Conservation (phyloP, 495 filamentous ascomycete genomes). For the Aspergillus sparsus region DNA sequence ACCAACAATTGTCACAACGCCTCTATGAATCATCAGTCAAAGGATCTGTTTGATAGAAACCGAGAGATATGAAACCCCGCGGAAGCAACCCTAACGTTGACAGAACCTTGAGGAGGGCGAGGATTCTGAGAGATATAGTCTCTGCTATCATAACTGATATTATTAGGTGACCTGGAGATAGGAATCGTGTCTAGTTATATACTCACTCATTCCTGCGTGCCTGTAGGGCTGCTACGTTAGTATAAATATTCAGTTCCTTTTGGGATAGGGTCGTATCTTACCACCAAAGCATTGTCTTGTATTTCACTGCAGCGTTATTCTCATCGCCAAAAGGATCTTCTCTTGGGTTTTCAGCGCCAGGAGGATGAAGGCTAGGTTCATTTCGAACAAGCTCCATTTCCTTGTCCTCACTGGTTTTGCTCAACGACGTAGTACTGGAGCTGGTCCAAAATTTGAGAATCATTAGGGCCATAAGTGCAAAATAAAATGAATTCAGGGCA, state of each 20-base stretch:
- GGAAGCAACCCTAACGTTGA: slow-evolving; percentile 62
- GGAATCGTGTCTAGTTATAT: background rate
- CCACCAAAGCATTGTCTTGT: slow-evolving; percentile 2
- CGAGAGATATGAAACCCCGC: slow-evolving; percentile 9
- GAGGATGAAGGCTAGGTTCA: background rate
- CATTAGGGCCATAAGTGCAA: background rate
- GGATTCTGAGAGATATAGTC: slow-evolving; percentile 67
- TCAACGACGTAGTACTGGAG: background rate
- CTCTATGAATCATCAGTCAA: slow-evolving; percentile 16
- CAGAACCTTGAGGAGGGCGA: slow-evolving; percentile 62
- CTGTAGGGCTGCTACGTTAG: background rate
- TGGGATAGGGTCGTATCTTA: background rate
- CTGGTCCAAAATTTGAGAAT: background rate
- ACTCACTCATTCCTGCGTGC: slow-evolving; percentile 1
- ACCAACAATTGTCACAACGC: slow-evolving; percentile 62
- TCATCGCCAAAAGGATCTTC: background rate
- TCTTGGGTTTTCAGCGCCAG: background rate
- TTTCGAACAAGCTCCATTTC: background rate
- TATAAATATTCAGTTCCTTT: background rate
- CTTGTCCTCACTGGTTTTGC: background rate
- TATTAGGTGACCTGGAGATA: background rate
- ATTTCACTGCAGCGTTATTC: background rate
- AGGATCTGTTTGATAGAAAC: background rate
- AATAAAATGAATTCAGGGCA: background rate
- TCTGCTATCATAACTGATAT: slow-evolving; percentile 62